These are phyloP conservation scores for Eutrema japonicum DNA, from an alignment of 345 rosid genomes.

Conservation along the genomic window DNA sequence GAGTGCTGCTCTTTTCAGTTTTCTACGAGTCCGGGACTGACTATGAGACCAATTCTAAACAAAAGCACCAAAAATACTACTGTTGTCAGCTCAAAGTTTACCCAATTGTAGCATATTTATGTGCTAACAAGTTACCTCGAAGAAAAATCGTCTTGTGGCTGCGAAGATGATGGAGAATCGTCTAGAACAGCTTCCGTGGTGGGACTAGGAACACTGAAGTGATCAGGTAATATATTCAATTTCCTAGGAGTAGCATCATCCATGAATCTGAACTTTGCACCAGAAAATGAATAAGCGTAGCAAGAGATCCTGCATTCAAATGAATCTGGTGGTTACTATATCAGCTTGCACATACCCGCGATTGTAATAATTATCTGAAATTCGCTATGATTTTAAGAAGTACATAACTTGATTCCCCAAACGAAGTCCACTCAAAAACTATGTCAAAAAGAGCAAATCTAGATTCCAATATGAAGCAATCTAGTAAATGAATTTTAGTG, in stretches of 20 bases:
- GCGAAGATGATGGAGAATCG: slow-evolving; percentile 51
- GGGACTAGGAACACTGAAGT: slow-evolving; percentile 64
- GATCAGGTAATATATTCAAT: slow-evolving; percentile 66
- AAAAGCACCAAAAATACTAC: slow-evolving; percentile 40
- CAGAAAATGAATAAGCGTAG: not conserved
- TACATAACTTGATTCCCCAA: no score
- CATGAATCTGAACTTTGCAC: slow-evolving; percentile 55
- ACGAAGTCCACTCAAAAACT: not conserved
- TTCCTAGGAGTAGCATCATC: slow-evolving; percentile 64
- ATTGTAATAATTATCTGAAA: no score
- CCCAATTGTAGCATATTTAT: not conserved
- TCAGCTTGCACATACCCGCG: no score
- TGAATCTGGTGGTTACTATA: not conserved
- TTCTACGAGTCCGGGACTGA: slow-evolving; percentile 52
- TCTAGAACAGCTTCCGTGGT: slow-evolving; percentile 44
- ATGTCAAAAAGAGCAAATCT: not conserved
- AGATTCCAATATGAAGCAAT: slow-evolving; percentile 7
- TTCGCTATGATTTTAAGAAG: no score
- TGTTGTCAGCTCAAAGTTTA: slow-evolving; percentile 34
- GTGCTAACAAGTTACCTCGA: slow-evolving; percentile 47
- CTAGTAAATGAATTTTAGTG: not conserved
- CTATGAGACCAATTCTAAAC: slow-evolving; percentile 62
- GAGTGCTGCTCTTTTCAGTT: slow-evolving; percentile 57
- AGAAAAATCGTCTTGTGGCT: slow-evolving; percentile 47
- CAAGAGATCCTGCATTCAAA: slow-evolving; percentile 19